phyloP scores from a whole-genome alignment of 2,329 filamentous ascomycete genomes.

The Talaromyces rugulosus region DNA sequence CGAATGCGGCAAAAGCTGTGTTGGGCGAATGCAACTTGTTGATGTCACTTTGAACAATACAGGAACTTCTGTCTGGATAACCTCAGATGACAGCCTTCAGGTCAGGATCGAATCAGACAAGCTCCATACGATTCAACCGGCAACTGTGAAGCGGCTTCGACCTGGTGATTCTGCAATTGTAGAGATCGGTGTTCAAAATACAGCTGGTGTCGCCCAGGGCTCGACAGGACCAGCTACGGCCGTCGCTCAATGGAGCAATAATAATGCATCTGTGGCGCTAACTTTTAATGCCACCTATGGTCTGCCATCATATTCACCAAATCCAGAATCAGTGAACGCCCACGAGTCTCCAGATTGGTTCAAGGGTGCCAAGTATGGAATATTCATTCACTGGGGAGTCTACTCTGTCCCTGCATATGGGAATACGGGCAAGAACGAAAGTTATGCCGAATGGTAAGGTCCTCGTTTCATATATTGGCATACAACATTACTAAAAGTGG shows the following conservation, averaged over 20 bases:
- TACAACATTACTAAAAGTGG: constrained; percentile 11
- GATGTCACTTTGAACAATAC: constrained; percentile 36
- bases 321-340: neutral
- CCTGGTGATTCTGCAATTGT: constrained; percentile 38
- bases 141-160: constrained; percentile 35
- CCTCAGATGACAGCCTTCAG: constrained; percentile 30
- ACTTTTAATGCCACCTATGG: neutral
- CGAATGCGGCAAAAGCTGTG: constrained; percentile 30
- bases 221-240: constrained; percentile 17
- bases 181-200: constrained; percentile 34
- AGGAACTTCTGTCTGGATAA: constrained; percentile 27
- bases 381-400: constrained; percentile 59
- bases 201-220: constrained; percentile 24
- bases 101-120: constrained; percentile 30
- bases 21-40: constrained; percentile 29
- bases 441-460: constrained; percentile 36
- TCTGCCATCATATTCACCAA: neutral
- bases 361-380: constrained; percentile 54
- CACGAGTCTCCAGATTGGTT: constrained; percentile 53
- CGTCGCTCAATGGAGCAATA: neutral
- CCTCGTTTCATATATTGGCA: constrained; percentile 10
- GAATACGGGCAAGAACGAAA: constrained; percentile 33
- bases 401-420: constrained; percentile 57
- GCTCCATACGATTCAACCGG: constrained; percentile 29
- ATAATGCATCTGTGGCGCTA: neutral